Percentiles rank a stretch among this genome's conserved stretches.
Conservation (phyloP, 2,329 filamentous ascomycete genomes). For the Coniella lustricola region DNA sequence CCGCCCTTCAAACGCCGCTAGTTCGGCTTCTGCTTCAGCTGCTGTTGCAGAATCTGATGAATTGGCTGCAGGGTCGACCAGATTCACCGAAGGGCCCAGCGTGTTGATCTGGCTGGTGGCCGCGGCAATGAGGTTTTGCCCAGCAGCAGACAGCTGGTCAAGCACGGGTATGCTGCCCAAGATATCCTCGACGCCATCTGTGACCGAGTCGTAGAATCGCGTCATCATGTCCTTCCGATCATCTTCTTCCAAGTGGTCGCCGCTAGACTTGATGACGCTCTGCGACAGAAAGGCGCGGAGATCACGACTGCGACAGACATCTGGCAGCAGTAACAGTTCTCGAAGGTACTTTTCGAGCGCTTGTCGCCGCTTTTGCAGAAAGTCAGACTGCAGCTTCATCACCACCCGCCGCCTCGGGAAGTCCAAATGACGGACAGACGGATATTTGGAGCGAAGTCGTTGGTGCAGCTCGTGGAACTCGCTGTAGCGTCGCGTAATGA, state of each 20-base stretch:
- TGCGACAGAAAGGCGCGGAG: conserved; percentile 89
- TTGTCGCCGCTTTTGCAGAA: conserved; percentile 77
- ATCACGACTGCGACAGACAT: conserved; percentile 90
- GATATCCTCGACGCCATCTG: conserved; percentile 97
- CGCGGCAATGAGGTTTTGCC: conserved; percentile 81
- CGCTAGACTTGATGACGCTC: conserved; percentile 63
- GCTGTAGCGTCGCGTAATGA: conserved; percentile 86
- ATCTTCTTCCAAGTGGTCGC: conserved; percentile 49
- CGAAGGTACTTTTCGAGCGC: conserved; percentile 81
- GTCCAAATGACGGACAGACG: conserved; percentile 80
- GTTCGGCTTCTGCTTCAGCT: conserved; percentile 84
- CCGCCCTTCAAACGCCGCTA: conserved; percentile 85
- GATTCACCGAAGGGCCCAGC: conserved; percentile 23
- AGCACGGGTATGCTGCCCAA: conserved; percentile 92
- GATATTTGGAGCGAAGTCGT: conserved; percentile 73
- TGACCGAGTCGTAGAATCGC: conserved; percentile 90
- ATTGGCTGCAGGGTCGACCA: conserved; percentile 35
- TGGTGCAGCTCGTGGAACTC: conserved; percentile 97
- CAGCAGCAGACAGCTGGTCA: conserved; percentile 86
- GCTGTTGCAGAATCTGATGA: conserved; percentile 44
- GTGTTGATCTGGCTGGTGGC: conserved; percentile 58
- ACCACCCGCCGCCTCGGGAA: conserved; percentile 89
- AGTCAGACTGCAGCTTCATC: conserved; percentile 94
- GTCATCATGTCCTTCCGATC: conserved; percentile 84
- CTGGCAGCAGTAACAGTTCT: conserved; percentile 76